These are phyloP conservation scores for Amphirosellinia nigrospora DNA, from an alignment of 495 filamentous ascomycete species.

Conservation along the genomic window DNA sequence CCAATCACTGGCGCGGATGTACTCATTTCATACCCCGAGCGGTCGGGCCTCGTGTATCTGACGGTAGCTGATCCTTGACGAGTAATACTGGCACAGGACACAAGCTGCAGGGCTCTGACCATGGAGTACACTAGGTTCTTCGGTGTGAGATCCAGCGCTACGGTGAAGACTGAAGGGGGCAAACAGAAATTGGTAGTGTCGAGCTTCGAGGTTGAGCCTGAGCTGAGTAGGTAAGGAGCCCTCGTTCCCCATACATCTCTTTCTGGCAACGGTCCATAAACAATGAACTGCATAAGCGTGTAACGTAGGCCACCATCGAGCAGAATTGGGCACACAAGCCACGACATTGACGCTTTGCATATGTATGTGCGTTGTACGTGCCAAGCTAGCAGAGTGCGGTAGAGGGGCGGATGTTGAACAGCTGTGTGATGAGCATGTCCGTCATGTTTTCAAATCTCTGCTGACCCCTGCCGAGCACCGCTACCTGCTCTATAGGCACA, in stretches of 20 bases:
- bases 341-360: constrained; percentile 27
- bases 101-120: background rate
- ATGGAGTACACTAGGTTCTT: background rate
- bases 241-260: constrained; percentile 4
- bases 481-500: background rate
- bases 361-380: constrained; percentile 25
- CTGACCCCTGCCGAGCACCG: constrained; percentile 9
- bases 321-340: constrained; percentile 18
- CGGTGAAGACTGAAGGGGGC: constrained; percentile 4
- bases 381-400: constrained; percentile 4
- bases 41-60: constrained; percentile 13
- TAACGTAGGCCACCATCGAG: constrained; percentile 11
- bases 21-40: constrained; percentile 17
- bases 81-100: background rate
- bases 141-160: constrained; percentile 27
- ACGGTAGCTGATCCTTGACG: constrained; percentile 21
- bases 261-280: constrained; percentile 18
- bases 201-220: background rate
- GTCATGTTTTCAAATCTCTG: constrained; percentile 19
- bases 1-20: constrained; percentile 22
- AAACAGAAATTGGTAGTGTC: constrained; percentile 2
- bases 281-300: constrained; percentile 25
- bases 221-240: background rate
- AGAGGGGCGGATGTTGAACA: background rate
- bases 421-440: constrained; percentile 24